phyloP scores from a whole-genome alignment of 768 basidiomycete genomes.

The Strobilomyces echinocephalus region DNA sequence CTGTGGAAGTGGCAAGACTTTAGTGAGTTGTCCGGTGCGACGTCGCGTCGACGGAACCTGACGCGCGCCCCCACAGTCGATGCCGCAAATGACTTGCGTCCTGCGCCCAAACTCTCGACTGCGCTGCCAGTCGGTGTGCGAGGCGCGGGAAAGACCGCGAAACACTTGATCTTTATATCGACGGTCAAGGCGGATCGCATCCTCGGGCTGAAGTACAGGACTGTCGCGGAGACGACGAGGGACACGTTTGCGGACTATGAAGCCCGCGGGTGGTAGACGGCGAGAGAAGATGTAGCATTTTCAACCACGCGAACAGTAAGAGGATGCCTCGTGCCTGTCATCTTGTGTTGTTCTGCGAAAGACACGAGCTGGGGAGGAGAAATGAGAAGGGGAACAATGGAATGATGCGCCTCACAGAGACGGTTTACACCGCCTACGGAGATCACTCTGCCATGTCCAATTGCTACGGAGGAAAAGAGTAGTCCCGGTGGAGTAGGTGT shows the following conservation, averaged over 20 bases:
- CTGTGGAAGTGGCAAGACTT: slow-evolving; percentile 31
- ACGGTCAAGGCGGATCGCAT: slow-evolving; percentile 35
- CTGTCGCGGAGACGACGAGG: slow-evolving; percentile 36
- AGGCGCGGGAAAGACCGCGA: slow-evolving; percentile 13
- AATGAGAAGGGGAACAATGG: too few species aligned
- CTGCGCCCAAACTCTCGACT: slow-evolving; percentile 27
- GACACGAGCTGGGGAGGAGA: too few species aligned
- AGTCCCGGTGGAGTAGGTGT: too few species aligned
- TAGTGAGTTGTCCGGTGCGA: slow-evolving; percentile 19
- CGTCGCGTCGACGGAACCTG: not conserved
- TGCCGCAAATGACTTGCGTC: slow-evolving; percentile 31
- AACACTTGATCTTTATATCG: slow-evolving; percentile 13
- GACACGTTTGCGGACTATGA: slow-evolving; percentile 43
- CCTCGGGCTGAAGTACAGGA: slow-evolving; percentile 40
- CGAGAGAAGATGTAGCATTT: too few species aligned
- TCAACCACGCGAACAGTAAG: too few species aligned
- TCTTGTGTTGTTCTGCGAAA: too few species aligned
- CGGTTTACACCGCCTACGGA: too few species aligned
- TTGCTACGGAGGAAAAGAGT: too few species aligned
- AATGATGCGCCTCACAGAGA: too few species aligned
- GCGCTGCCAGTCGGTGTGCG: too few species aligned
- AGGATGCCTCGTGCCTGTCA: too few species aligned
- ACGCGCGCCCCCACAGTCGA: slow-evolving; percentile 29
- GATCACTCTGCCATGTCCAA: too few species aligned
- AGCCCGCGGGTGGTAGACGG: slow-evolving; percentile 37